Conservation (phyloP, 169 alveolate genomes). For the Eimeria mitis region DNA sequence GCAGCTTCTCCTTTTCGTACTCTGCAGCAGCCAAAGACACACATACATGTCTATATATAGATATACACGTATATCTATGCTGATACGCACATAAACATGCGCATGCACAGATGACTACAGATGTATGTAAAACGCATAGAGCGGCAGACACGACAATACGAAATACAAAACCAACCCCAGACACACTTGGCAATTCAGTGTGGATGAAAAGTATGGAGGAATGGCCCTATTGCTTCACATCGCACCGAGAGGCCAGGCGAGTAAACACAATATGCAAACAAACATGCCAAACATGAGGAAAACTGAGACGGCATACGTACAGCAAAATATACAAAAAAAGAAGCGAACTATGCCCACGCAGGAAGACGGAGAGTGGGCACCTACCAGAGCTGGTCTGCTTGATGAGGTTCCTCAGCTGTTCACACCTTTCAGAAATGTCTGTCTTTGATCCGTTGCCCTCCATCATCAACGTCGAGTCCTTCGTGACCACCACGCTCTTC, state of each 20-base stretch:
- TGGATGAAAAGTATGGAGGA: background rate
- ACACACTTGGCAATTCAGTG: background rate
- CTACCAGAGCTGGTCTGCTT: constrained; percentile 92
- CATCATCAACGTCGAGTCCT: constrained; percentile 98
- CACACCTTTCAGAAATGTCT: constrained; percentile 95
- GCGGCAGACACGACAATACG: background rate
- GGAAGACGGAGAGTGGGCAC: constrained; percentile 86
- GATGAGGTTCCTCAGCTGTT: constrained; percentile 94
- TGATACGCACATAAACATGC: background rate
- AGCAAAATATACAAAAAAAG: background rate
- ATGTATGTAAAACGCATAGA: background rate
- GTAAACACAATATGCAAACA: background rate
- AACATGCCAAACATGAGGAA: background rate
- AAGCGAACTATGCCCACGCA: background rate
- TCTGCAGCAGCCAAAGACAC: constrained; percentile 82
- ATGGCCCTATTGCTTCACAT: background rate
- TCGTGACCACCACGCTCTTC: constrained; percentile 97
- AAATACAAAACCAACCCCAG: background rate
- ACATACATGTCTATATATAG: constrained; percentile 84
- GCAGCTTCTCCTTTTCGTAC: constrained; percentile 94
- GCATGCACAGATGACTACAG: background rate
- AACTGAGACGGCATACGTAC: background rate
- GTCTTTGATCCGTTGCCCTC: constrained; percentile 98
- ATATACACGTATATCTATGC: background rate
- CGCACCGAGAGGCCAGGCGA: background rate